Conservation (phyloP, 2,329 filamentous ascomycete species). For the Exserohilum turcica region DNA sequence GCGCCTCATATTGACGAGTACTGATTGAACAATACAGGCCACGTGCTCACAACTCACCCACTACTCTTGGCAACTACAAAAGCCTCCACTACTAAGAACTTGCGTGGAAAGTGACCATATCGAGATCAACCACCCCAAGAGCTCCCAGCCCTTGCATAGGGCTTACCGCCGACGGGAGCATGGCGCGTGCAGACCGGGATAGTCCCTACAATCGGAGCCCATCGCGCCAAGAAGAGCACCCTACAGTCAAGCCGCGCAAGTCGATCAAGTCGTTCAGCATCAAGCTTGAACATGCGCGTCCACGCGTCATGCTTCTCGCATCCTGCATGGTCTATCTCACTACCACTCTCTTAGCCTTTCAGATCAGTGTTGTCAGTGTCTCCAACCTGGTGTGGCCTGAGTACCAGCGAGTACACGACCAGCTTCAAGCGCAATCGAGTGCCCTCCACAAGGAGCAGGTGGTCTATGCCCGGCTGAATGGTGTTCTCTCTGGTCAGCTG, state of each 20-base stretch:
- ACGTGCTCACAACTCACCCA: not conserved
- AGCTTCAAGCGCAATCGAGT: slow-evolving; percentile 1
- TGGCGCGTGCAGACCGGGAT: not conserved
- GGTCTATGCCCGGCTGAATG: slow-evolving; percentile 12
- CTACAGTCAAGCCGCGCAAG: not conserved
- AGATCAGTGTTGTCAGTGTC: slow-evolving; percentile 6
- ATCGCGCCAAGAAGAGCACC: not conserved
- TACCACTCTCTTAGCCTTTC: slow-evolving; percentile 10
- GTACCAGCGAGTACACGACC: slow-evolving; percentile 8
- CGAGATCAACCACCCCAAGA: too few species aligned
- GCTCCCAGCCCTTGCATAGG: not conserved
- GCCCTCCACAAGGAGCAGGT: slow-evolving; percentile 6
- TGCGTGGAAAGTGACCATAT: not conserved
- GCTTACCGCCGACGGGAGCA: not conserved
- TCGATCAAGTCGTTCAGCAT: too few species aligned
- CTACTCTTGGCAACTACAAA: not conserved
- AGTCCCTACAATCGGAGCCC: not conserved
- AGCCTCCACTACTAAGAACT: not conserved
- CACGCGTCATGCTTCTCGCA: slow-evolving; percentile 12
- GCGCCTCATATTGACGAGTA: not conserved
- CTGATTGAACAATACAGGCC: not conserved
- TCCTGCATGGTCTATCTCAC: slow-evolving; percentile 13
- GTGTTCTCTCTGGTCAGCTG: slow-evolving; percentile 13
- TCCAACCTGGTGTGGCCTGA: slow-evolving; percentile 7
- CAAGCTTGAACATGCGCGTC: slow-evolving; percentile 2